Evolutionary conservation across 2,329 filamentous ascomycete species (phyloP), one percentile per base, ranked within the genome.

Genomic region (Aspergillus ochraceus): DNA sequence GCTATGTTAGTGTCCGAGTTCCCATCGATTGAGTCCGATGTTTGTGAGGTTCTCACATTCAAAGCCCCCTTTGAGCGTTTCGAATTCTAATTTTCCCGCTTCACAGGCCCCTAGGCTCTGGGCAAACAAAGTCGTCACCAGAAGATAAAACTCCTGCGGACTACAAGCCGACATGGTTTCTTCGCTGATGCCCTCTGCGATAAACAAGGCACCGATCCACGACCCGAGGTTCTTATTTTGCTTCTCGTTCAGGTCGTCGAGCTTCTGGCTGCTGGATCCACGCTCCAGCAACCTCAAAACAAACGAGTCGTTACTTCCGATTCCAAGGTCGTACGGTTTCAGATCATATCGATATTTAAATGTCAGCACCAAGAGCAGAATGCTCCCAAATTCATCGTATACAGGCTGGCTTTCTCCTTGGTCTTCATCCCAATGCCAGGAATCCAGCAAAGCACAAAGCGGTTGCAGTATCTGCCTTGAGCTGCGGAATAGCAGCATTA

Each of bases 381-480:
- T 81, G 14, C 84, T 83, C 2, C 85, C 84, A 60, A 88, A 89
- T 64, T 89, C 86, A 64, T 89, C 86, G 63, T 88, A 89, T 3
- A 87, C 80, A 0, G 86, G 86, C 65, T 88, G 86, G 55, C 84
- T 85, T 65, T 89, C 86, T 50, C 81, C 83, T 72, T 88, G 85
- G 57, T 88, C 86, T 63, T 86, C 85, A 57, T 88, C 86, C 73
- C 86, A 87, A 47, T 80, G 80, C 86, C 86, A 89, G n/a, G 83
- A 80, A 64, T 88, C 85, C 14, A 89, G 71, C 49, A 87, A 73
- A 29, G 77, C 74, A 69, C 85, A 87, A 1, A 88, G 72, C 20
- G 86, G 86, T 36, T 81, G 79, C n/a, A 88, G 70, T 22, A 88
- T 77, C 54, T 80, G 81, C 2, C 78, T 77, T 17, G 85, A 80